A percentile compares a stretch with the other conserved stretches of the same genome.
phyloP scores from a whole-genome alignment of 176 grass and related monocot genomes.

The Echinochloa phyllopogon region DNA sequence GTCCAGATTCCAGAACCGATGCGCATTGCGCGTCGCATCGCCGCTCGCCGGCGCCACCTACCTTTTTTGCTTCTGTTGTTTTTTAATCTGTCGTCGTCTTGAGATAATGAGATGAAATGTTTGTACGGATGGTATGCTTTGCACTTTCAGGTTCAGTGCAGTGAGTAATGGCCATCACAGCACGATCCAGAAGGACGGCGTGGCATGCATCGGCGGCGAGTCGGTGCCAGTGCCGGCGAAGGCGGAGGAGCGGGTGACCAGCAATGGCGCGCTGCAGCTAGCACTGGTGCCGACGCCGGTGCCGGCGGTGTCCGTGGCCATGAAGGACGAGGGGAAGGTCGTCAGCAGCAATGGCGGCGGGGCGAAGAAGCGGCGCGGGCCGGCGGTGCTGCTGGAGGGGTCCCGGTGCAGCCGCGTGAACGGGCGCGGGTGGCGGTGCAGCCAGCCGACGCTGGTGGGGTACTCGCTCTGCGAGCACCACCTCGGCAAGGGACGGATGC shows the following conservation, averaged over 20 bases:
- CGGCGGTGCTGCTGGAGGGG: conserved; percentile 66
- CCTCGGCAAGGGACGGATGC: conserved; percentile 77
- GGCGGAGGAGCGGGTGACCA: not conserved
- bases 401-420: conserved; percentile 92
- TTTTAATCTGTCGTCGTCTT: not conserved
- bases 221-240: not conserved
- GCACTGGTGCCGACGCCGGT: not conserved
- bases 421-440: conserved; percentile 87
- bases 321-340: conserved; percentile 18
- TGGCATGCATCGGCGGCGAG: not conserved
- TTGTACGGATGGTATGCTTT: not conserved
- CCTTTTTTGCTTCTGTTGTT: not conserved
- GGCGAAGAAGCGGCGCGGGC: conserved; percentile 58
- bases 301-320: not conserved
- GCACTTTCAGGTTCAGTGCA: conserved; percentile 25
- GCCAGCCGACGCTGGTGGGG: conserved; percentile 79
- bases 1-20: not conserved
- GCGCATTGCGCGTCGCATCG: not conserved
- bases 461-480: conserved; percentile 95
- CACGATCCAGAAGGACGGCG: not conserved
- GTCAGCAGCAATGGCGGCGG: conserved; percentile 13
- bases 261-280: conserved; percentile 3
- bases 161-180: conserved; percentile 20
- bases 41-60: not conserved
- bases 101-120: not conserved